Percentiles rank a stretch among this genome's conserved stretches.
phyloP scores from a whole-genome alignment of 371 early-diverging fungal species.

The Phascolomyces articulosus region DNA sequence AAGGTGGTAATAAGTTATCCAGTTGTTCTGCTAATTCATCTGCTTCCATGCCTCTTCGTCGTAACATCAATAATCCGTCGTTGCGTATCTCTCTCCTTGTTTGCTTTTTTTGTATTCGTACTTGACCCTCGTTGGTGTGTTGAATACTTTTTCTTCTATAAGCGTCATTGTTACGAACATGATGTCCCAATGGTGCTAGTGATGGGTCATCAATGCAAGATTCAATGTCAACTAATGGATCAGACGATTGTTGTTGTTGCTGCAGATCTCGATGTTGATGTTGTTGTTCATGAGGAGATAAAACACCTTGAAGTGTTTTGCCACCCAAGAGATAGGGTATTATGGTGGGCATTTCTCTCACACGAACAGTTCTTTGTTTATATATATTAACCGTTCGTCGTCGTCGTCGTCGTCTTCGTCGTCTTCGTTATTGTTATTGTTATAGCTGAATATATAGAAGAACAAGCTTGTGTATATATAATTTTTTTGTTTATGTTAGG shows the following conservation, averaged over 20 bases:
- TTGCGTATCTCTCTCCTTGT: constrained; percentile 11
- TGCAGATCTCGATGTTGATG: constrained; percentile 21
- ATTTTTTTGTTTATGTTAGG: background rate
- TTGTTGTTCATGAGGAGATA: constrained; percentile 37
- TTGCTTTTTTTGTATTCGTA: constrained; percentile 20
- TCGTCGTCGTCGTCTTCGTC: too few species aligned
- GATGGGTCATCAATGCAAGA: constrained; percentile 63
- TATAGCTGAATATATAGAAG: background rate
- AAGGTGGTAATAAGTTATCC: constrained; percentile 37
- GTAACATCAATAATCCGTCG: constrained; percentile 45
- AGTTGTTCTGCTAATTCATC: constrained; percentile 43
- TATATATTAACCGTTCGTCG: too few species aligned
- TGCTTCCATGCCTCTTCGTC: constrained; percentile 48
- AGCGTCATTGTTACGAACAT: constrained; percentile 24
- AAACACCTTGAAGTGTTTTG: constrained; percentile 36
- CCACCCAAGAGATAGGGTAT: constrained; percentile 37
- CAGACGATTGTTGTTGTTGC: constrained; percentile 23
- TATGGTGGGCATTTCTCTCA: constrained; percentile 9
- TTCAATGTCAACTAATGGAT: constrained; percentile 56
- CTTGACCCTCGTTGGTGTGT: constrained; percentile 13
- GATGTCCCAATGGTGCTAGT: constrained; percentile 60
- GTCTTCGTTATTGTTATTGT: too few species aligned
- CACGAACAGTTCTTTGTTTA: too few species aligned
- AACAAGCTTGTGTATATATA: background rate
- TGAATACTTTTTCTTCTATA: background rate